These are phyloP conservation scores for Mucor mucedo DNA, from an alignment of 371 early-diverging fungal species.

Conservation along the genomic window DNA sequence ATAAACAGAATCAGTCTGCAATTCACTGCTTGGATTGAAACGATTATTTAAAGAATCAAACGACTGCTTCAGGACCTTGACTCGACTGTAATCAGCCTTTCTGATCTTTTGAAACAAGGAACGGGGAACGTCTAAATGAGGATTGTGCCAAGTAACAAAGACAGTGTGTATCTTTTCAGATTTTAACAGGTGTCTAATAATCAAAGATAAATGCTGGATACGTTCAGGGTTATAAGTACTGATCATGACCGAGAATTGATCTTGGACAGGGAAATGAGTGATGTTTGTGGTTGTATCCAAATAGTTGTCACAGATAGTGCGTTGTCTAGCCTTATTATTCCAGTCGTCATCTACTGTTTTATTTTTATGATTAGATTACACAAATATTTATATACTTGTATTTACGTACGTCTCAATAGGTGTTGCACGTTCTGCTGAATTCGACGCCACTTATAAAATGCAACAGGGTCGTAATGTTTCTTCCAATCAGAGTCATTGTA, in stretches of 20 bases:
- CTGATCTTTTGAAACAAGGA: conserved; percentile 22
- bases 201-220: conserved; percentile 39
- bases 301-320: conserved; percentile 20
- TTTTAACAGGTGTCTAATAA: conserved; percentile 39
- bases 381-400: neutral
- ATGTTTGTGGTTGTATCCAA: conserved; percentile 1
- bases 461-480: conserved; percentile 30
- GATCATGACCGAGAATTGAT: conserved; percentile 52
- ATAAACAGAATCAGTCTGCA: conserved; percentile 46
- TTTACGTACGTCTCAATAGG: conserved; percentile 14
- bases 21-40: conserved; percentile 41
- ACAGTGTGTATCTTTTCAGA: conserved; percentile 39
- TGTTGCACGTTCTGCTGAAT: conserved; percentile 19
- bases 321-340: conserved; percentile 24
- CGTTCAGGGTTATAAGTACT: conserved; percentile 57
- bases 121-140: conserved; percentile 32
- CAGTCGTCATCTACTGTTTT: conserved; percentile 15
- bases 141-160: conserved; percentile 61
- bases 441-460: conserved; percentile 41
- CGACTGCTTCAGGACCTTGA: conserved; percentile 35
- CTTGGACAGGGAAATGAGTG: conserved; percentile 23
- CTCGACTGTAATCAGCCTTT: conserved; percentile 19
- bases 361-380: neutral
- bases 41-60: conserved; percentile 53
- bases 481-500: conserved; percentile 37